Base-by-base conservation (phyloP, 164 flowering plant genomes). In the Magnolia kwangsiensis region DNA sequence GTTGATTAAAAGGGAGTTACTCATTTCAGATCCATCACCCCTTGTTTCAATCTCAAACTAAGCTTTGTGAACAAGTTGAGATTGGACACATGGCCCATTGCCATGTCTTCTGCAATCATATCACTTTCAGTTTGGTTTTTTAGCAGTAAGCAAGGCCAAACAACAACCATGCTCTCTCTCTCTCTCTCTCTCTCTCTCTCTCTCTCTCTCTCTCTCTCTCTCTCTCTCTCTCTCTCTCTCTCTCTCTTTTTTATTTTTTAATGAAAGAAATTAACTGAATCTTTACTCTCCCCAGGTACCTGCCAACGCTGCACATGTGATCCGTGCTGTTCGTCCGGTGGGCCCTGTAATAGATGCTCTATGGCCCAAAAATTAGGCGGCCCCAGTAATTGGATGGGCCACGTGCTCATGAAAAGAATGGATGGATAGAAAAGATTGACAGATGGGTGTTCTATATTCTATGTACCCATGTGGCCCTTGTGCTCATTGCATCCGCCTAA, bases 41-140 rank as follows among this genome's bases (percentile, higher is more conserved):
- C 8, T 37, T 61, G 75, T 63, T 58, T 45, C 69, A 27, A 73
- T 73, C 10, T 63, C 45, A 68, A 73, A 27, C 71, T 37, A 74
- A 75, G 65, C 77, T 75, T 75, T 75, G 27, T 66, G 65, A 75
- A 75, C 77, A 75, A 75, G 77, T 51, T 75, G 77, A 21, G 23
- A 67, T 67, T 51, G 77, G 59, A 21, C 74, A 64, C 10, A 45
- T 9, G 11, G 50, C 50, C 50, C 29, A 67, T 50, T 20, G 49
- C 45, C 72, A 49, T 67, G 72, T 55, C 64, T 8, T 16, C 8
- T 49, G 71, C 77, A 67, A 67, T 75, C 72, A 67, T 67, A 64
- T 27, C 45, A 8, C 8, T 72, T 55, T 10, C 63, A 70, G 49
- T 70, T 45, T 50, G 55, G 49, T 50, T 50, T 70, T 50, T 14